phyloP scores from a whole-genome alignment of 768 basidiomycete species.

The Pulveroboletus ravenelii region DNA sequence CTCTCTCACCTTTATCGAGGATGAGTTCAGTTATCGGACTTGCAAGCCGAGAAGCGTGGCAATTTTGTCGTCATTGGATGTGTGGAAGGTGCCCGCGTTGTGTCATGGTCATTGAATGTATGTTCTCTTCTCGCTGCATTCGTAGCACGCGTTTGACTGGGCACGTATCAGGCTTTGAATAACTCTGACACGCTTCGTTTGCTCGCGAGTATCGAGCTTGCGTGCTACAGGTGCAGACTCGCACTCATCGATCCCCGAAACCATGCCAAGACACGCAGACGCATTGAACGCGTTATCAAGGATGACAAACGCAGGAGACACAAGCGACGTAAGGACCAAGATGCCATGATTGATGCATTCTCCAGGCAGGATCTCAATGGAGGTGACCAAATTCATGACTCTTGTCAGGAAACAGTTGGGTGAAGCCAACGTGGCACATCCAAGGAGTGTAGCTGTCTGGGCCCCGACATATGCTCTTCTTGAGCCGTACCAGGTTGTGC shows the following conservation, averaged over 20 bases:
- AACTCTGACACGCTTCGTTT: constrained; percentile 79
- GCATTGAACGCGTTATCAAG: constrained; percentile 77
- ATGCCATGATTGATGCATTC: constrained; percentile 77
- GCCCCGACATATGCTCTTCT: constrained; percentile 2
- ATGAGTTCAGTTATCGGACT: constrained; percentile 48
- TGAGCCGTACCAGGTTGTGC: constrained; percentile 5
- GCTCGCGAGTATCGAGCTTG: constrained; percentile 79
- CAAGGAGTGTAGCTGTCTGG: constrained; percentile 12
- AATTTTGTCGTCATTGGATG: constrained; percentile 84
- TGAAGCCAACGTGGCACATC: constrained; percentile 6
- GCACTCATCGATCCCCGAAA: constrained; percentile 62
- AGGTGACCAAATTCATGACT: constrained; percentile 25
- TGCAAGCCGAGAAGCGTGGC: constrained; percentile 83
- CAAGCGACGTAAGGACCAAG: constrained; percentile 78
- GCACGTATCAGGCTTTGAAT: constrained; percentile 59
- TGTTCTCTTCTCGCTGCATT: constrained; percentile 20
- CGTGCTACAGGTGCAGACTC: constrained; percentile 73
- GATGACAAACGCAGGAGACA: constrained; percentile 80
- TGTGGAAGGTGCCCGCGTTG: constrained; percentile 65
- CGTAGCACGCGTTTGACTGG: constrained; percentile 7
- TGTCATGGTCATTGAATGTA: constrained; percentile 86
- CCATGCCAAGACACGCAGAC: constrained; percentile 60
- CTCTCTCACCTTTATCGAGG: neutral
- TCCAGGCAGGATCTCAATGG: constrained; percentile 45
- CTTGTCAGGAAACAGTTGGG: constrained; percentile 4